Percentiles rank a stretch among this genome's conserved stretches.
phyloP scores from a whole-genome alignment of 164 flowering plant genomes.

The Vitis riparia region DNA sequence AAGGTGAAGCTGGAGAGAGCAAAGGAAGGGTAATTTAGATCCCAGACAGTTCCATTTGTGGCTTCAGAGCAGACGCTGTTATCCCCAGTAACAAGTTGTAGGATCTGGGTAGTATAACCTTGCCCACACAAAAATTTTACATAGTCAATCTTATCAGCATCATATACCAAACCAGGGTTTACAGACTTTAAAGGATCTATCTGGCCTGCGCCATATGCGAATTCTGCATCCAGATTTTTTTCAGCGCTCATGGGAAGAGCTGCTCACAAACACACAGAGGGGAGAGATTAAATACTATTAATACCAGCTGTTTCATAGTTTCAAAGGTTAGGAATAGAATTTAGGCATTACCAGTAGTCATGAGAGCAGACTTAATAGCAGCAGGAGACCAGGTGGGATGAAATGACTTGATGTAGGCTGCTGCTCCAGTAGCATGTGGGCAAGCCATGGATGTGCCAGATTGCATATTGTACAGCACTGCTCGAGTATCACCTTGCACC shows the following conservation, averaged over 20 bases:
- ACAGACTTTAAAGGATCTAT: conserved; percentile 10
- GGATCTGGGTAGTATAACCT: not conserved
- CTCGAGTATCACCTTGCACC: conserved; percentile 8
- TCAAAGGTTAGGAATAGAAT: not conserved
- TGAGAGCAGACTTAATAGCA: conserved; percentile 37
- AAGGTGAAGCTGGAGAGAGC: not conserved
- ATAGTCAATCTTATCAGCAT: conserved; percentile 8
- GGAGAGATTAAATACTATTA: no score
- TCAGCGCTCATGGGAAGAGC: conserved; percentile 9
- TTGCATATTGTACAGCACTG: conserved; percentile 15
- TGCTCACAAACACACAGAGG: not conserved
- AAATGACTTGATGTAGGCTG: conserved; percentile 34
- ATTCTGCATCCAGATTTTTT: conserved; percentile 12
- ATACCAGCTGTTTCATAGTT: no score
- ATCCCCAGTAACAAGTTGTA: conserved; percentile 3
- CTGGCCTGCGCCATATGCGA: conserved; percentile 19
- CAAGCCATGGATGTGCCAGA: conserved; percentile 46
- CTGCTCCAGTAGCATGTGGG: conserved; percentile 34
- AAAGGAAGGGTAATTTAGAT: conserved; percentile 17
- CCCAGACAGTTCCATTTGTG: not conserved
- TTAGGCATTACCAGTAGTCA: conserved; percentile 32
- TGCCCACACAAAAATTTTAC: conserved; percentile 12
- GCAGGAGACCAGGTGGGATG: conserved; percentile 45
- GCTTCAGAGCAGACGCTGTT: not conserved
- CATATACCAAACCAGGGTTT: conserved; percentile 20